Evolutionary conservation across 331 rosid genomes (phyloP), one percentile per base, ranked within the genome.

Genomic region (Quercus tomentella): DNA sequence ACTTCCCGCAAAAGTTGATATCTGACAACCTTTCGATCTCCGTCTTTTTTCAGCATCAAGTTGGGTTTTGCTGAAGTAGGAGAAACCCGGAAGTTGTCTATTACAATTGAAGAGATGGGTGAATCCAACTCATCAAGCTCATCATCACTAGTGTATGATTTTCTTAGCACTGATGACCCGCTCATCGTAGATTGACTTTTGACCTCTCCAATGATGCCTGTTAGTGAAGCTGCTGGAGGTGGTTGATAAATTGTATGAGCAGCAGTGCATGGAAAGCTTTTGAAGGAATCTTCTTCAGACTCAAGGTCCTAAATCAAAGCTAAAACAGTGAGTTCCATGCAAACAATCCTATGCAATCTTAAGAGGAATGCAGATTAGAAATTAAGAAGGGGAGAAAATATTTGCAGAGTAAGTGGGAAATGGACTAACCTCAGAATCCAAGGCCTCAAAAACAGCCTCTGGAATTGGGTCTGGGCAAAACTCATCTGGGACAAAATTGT

Each of bases 41-140:
- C 84, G 52, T 80, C 84, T 63, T 66, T 79, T 31, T 51, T 87
- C 23, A 72, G 77, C 22, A 69, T 25, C 75, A 81, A 80, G 65
- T 79, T 84, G 67, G 84, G 52, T 58, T 45, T 81, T 72, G 69
- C 68, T 21, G 61, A 81, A 49, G 76, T 51, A 52, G 77, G 63
- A 57, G 90, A 79, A 74, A 23, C 56, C 54, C 57, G 81, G 12
- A 77, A 56, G 41, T 87, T 90, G 77, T 90, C 93, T 62, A 86
- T 61, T 76, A 92, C 81, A 79, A 91, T 82, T 55, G 92, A 82
- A 60, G 90, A 68, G 67, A 91, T 63, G 3, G 98, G 96, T 73
- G 94, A 89, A 89, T 93, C 98, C 75, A 93, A 89, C 77, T 90
- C 92, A 60, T 91, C 96, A 55, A 93, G 96, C 87, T 93, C 98